Conservation (phyloP, 192 early-diverging fungal genomes). For the Entomortierella parvispora region DNA sequence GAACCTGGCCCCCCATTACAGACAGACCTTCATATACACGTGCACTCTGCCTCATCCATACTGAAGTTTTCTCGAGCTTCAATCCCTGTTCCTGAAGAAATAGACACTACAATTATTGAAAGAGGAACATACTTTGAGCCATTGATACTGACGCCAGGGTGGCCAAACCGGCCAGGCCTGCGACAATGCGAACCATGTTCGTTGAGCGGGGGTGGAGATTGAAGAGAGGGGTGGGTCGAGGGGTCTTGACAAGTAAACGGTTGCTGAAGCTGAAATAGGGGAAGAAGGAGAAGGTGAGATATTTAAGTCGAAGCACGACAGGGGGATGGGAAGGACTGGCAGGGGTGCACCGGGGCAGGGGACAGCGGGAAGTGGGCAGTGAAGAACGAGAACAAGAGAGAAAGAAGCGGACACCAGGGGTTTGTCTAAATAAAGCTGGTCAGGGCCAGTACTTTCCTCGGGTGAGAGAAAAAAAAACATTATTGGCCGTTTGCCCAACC, state of each 20-base stretch:
- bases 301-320: neutral
- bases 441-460: too few species aligned
- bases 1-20: too few species aligned
- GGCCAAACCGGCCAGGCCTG: slow-evolving; percentile 1
- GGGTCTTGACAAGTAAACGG: neutral
- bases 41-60: too few species aligned
- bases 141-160: slow-evolving; percentile 10
- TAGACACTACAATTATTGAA: too few species aligned
- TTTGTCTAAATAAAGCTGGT: neutral
- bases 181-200: slow-evolving; percentile 13
- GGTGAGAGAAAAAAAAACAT: neutral
- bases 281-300: neutral
- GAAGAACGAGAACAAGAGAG: neutral
- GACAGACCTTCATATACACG: too few species aligned
- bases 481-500: too few species aligned
- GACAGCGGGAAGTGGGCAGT: neutral
- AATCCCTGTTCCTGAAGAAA: too few species aligned
- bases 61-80: too few species aligned
- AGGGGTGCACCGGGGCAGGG: neutral
- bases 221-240: neutral
- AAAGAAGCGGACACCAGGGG: neutral
- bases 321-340: neutral
- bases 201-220: neutral
- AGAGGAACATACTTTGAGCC: slow-evolving; percentile 20
- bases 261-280: neutral